Conservation (phyloP, 345 rosid species). For the Eucalyptus cloeziana region DNA sequence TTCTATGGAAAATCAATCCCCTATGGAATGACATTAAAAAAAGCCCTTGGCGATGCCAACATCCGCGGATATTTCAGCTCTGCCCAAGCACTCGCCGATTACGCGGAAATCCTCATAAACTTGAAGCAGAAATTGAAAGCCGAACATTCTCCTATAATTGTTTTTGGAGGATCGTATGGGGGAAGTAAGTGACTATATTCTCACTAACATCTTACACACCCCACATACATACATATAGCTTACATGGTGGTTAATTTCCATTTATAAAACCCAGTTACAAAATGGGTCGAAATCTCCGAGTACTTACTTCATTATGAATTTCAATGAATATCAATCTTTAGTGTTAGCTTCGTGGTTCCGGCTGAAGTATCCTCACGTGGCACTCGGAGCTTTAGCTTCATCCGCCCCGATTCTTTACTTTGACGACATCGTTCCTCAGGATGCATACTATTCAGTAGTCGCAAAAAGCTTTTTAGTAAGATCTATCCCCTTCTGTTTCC, state of each 20-base stretch:
- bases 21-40: not conserved
- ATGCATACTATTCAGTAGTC: slow-evolving; percentile 2
- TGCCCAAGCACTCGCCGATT: slow-evolving; percentile 30
- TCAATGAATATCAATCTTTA: not conserved
- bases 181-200: slow-evolving; percentile 13
- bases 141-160: slow-evolving; percentile 15
- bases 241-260: not conserved
- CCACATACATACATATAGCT: not conserved
- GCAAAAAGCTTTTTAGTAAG: slow-evolving; percentile 10
- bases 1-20: slow-evolving; percentile 42
- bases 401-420: slow-evolving; percentile 27
- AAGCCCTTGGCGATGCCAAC: slow-evolving; percentile 6
- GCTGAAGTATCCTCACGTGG: slow-evolving; percentile 22
- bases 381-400: slow-evolving; percentile 19
- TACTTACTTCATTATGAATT: not conserved
- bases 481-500: not conserved
- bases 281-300: not conserved
- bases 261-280: not conserved
- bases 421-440: not conserved
- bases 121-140: slow-evolving; percentile 9
- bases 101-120: slow-evolving; percentile 15
- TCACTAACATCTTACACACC: not conserved
- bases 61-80: slow-evolving; percentile 20
- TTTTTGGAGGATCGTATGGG: slow-evolving; percentile 32
- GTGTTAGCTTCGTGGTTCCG: slow-evolving; percentile 19